phyloP scores from a whole-genome alignment of 495 filamentous ascomycete species.

The Talaromyces trachyspermus region DNA sequence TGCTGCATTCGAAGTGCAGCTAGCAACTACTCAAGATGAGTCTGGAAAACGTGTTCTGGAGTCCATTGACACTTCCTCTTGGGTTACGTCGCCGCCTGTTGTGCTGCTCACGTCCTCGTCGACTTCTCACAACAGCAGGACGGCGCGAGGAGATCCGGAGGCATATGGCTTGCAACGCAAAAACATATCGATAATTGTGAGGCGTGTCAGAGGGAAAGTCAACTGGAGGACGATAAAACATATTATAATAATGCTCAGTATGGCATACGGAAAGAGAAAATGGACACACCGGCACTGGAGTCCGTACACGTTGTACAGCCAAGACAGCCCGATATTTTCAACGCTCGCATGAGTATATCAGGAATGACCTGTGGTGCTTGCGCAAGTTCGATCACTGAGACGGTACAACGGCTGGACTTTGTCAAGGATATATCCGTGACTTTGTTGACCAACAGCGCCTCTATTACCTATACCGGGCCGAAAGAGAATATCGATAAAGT shows the following conservation, averaged over 20 bases:
- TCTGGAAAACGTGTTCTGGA: constrained; percentile 4
- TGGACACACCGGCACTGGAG: neutral
- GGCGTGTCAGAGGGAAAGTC: constrained; percentile 38
- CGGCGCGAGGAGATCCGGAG: neutral
- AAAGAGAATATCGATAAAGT: constrained; percentile 35
- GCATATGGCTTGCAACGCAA: neutral
- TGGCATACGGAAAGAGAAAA: neutral
- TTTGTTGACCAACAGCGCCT: constrained; percentile 52
- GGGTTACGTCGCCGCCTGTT: neutral
- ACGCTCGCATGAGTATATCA: constrained; percentile 43
- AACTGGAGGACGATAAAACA: neutral
- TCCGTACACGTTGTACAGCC: neutral
- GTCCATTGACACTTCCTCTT: constrained; percentile 3
- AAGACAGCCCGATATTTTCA: constrained; percentile 21
- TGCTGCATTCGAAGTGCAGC: constrained; percentile 44
- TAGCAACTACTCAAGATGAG: constrained; percentile 34
- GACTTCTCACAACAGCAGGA: neutral
- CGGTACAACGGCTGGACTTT: constrained; percentile 41
- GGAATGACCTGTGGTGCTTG: constrained; percentile 66
- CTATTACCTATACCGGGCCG: constrained; percentile 36
- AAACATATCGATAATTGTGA: constrained; percentile 40
- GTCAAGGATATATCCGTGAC: constrained; percentile 49
- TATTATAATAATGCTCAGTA: too few species aligned
- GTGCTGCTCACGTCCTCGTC: constrained; percentile 1
- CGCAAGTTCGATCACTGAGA: constrained; percentile 44